Conservation (phyloP, 2,329 filamentous ascomycete genomes). For the Calonectria hawksworthii region DNA sequence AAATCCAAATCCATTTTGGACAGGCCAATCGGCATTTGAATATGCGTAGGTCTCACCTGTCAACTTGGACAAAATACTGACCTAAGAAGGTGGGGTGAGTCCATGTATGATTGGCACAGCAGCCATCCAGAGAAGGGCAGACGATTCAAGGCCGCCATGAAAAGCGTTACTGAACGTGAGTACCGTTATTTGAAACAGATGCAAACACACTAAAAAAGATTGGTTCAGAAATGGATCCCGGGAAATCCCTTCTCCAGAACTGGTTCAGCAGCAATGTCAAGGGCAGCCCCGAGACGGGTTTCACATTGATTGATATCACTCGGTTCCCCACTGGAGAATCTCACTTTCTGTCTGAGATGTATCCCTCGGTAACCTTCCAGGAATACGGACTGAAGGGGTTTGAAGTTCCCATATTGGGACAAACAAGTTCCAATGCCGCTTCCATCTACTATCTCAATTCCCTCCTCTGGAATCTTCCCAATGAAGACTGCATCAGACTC, state of each 20-base stretch:
- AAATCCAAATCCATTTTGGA: conserved; percentile 31
- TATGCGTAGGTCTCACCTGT: conserved; percentile 27
- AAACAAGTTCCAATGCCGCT: not conserved
- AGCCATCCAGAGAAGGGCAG: conserved; percentile 56
- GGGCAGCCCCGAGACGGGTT: not conserved
- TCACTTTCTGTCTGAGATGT: conserved; percentile 25
- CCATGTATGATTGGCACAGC: conserved; percentile 41
- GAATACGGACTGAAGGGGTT: not conserved
- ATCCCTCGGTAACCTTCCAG: conserved; percentile 9
- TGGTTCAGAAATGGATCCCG: conserved; percentile 29
- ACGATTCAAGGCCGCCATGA: conserved; percentile 41
- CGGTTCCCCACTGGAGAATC: conserved; percentile 12
- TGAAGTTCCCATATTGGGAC: not conserved
- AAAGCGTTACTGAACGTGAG: conserved; percentile 28
- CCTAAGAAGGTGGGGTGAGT: conserved; percentile 29
- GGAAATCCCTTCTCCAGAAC: conserved; percentile 22
- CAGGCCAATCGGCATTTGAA: conserved; percentile 38
- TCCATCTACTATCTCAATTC: conserved; percentile 34
- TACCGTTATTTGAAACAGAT: conserved; percentile 51
- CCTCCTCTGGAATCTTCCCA: conserved; percentile 33
- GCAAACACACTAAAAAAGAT: not conserved
- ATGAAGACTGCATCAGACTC: conserved; percentile 24
- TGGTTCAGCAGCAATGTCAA: conserved; percentile 24
- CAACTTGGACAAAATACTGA: not conserved
- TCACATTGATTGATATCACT: conserved; percentile 22